These are phyloP conservation scores for Gossypium raimondii DNA, from an alignment of 345 rosid species.

Conservation along the genomic window DNA sequence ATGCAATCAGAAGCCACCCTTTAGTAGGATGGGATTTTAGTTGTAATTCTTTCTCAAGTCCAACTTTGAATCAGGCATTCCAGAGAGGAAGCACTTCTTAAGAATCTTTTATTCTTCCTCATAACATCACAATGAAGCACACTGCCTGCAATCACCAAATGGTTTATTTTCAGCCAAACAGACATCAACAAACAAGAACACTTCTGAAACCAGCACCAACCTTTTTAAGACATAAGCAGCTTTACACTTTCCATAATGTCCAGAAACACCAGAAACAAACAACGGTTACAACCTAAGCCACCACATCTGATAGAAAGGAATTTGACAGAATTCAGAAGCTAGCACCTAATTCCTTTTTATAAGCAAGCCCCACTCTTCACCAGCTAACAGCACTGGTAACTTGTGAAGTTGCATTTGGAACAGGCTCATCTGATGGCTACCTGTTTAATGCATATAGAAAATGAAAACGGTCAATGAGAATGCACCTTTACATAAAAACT, in stretches of 20 bases:
- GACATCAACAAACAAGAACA: background rate
- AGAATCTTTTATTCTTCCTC: slow-evolving; percentile 56
- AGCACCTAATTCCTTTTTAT: too few species aligned
- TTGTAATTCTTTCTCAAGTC: slow-evolving; percentile 52
- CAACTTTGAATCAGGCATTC: slow-evolving; percentile 98
- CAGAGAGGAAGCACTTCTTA: slow-evolving; percentile 97
- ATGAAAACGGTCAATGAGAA: too few species aligned
- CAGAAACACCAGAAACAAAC: slow-evolving; percentile 64
- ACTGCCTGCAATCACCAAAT: slow-evolving; percentile 51
- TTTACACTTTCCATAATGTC: slow-evolving; percentile 98
- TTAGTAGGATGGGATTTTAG: slow-evolving; percentile 89
- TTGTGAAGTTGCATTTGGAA: too few species aligned
- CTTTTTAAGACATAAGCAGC: slow-evolving; percentile 98
- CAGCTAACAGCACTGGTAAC: too few species aligned
- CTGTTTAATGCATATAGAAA: too few species aligned
- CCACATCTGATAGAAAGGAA: slow-evolving; percentile 1
- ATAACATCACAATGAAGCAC: slow-evolving; percentile 93
- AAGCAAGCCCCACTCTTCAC: too few species aligned
- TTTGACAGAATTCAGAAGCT: too few species aligned
- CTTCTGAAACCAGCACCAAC: slow-evolving; percentile 28
- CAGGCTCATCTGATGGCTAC: too few species aligned
- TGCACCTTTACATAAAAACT: too few species aligned
- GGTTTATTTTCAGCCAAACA: slow-evolving; percentile 18
- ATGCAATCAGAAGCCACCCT: slow-evolving; percentile 44
- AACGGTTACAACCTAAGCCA: slow-evolving; percentile 18